Base-by-base conservation (phyloP, 495 filamentous ascomycete species). In the Annulohypoxylon nitens region DNA sequence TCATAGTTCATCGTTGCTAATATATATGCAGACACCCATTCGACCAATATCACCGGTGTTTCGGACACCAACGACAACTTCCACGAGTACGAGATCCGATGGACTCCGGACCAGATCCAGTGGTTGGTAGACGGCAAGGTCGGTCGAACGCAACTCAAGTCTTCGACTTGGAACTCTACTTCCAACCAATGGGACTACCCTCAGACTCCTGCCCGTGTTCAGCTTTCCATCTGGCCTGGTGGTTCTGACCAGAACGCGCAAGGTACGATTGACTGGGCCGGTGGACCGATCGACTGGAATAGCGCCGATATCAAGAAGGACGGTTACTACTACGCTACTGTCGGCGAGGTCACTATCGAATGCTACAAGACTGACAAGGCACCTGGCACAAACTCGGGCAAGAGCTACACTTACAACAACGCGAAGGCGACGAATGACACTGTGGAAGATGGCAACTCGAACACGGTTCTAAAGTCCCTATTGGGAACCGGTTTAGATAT, bases 191-290 rank as follows among this genome's bases (percentile, higher is more conserved):
- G 91, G 88, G 84, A 92, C 75, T 99, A 88, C 86, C 96, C 96
- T 16, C 96, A 98, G 82, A 97, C 93, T 2, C 96, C 96, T 2
- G 81, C 97, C n/a, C 93, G 96, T 71, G 88, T 99, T 59, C 92
- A 98, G 83, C 85, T 99, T 70, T 98, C 97, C 11, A 89, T 98
- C 78, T 99, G 96, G 96, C 97, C 96, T 66, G 96, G 93, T 71
- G 96, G 96, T 75, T 86, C 90, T 53, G 80, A 89, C 20, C 86
- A 88, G 80, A 97, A 97, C 78, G 92, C 88, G 30, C 63, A 90
- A 75, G 96, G 97, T 68, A 98, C 96, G 14, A 89, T 97, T 70
- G 87, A 88, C 54, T 99, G 96, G 96, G 91, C 96, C 12, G 96
- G 96, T 75, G 96, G 96, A 68, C 81, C 86, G 64, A 93, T 99